Base-by-base conservation (phyloP, 352 stramenopile genomes). In the Globisporangium acanthophoron region DNA sequence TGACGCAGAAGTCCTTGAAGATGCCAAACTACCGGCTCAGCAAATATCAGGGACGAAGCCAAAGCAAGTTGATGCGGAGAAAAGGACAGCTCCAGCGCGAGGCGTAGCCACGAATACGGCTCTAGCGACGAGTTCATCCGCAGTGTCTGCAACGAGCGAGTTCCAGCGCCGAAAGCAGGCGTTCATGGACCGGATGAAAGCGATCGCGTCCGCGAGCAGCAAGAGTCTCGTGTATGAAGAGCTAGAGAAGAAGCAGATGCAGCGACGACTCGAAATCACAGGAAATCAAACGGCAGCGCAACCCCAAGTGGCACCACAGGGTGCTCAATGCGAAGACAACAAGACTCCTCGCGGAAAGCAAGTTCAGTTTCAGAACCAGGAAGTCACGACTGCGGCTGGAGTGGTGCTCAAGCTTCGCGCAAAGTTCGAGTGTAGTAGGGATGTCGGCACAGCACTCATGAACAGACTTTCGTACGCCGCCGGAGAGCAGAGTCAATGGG, bases 161-260 rank as follows among this genome's bases (percentile, higher is more conserved):
- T 94, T 92, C 52, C 70, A 88, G 46, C 70, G 76, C 29, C 69
- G 84, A 18, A 92, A 90, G 44, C 69, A 88, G 59, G 58, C 78
- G 29, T 94, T 94, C 49, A 58, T 72, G 45, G 72, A 94, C 31
- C 73, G 84, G 59, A 92, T 92, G 66, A 90, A 92, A 52, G 65
- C 73, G 15, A 86, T 91, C 35, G 80, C 76, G 2, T 76, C 73
- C 1, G 56, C 70, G 4, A 92, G 80, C 50, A 82, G 68, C 46
- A 83, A 87, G 44, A 91, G 79, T 52, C 47, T 88, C 9, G 80
- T 94, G 5, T 88, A 92, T 33, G 82, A 94, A 48, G 66, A 87
- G 46, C 46, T 90, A 20, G 76, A 85, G 47, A 80, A 77, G 47
- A 76, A 79, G 39, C 56, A 74, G 12, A 65, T 69, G 40, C 59